Conservation (phyloP, 345 rosid species). For the Salix exigua region DNA sequence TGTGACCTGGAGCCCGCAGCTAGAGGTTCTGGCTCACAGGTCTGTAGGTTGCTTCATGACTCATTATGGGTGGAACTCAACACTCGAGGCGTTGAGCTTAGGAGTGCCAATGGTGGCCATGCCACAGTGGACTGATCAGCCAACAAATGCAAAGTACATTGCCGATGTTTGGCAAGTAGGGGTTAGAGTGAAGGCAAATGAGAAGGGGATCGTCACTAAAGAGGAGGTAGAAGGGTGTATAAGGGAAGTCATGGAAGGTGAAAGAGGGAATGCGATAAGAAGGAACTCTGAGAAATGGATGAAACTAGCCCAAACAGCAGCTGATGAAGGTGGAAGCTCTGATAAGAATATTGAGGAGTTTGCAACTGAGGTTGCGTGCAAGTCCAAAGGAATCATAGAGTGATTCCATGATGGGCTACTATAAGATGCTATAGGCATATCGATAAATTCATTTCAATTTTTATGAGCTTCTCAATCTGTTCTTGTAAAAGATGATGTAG, state of each 20-base stretch:
- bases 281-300: slow-evolving; percentile 47
- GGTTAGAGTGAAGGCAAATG: slow-evolving; percentile 33
- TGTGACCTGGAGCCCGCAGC: slow-evolving; percentile 53
- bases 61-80: slow-evolving; percentile 73
- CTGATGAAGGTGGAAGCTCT: background rate
- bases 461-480: too few species aligned
- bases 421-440: too few species aligned
- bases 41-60: slow-evolving; percentile 60
- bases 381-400: too few species aligned
- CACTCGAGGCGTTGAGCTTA: slow-evolving; percentile 54
- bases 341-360: background rate
- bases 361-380: background rate
- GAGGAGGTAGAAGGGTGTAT: slow-evolving; percentile 46
- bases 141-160: slow-evolving; percentile 49
- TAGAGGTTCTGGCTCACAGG: slow-evolving; percentile 46
- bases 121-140: slow-evolving; percentile 63
- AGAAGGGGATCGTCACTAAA: slow-evolving; percentile 28
- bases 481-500: too few species aligned
- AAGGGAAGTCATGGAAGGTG: slow-evolving; percentile 52
- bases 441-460: too few species aligned
- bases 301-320: slow-evolving; percentile 38
- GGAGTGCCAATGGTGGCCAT: slow-evolving; percentile 56
- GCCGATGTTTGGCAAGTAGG: slow-evolving; percentile 60
- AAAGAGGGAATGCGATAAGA: slow-evolving; percentile 33
- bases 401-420: too few species aligned